Evolutionary conservation across 2,329 filamentous ascomycete genomes (phyloP).

Genomic region (Dothideomycetidae sp.): DNA sequence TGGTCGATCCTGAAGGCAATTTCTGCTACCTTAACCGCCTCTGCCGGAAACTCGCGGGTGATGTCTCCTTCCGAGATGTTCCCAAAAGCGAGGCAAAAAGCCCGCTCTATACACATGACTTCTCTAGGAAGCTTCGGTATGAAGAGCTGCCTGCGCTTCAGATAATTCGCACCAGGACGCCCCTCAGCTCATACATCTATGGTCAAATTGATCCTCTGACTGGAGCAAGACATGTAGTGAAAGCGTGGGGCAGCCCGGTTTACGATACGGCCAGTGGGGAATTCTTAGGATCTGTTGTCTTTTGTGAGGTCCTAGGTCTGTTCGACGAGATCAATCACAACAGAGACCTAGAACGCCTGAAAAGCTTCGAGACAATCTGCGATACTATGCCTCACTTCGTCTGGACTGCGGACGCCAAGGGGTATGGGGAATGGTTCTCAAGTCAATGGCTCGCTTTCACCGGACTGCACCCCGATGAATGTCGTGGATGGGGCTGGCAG

Average conservation of each 20-base stretch:
- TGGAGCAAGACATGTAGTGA: slow-evolving; percentile 1
- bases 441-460: slow-evolving; percentile 8
- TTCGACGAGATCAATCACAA: slow-evolving; percentile 4
- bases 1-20: slow-evolving; percentile 6
- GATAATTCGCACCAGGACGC: slow-evolving; percentile 1
- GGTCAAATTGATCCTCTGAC: slow-evolving; percentile 6
- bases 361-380: slow-evolving; percentile 8
- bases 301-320: slow-evolving; percentile 3
- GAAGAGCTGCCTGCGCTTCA: slow-evolving; percentile 5
- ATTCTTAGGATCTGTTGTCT: slow-evolving; percentile 5
- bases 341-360: slow-evolving; percentile 2
- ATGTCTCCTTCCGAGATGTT: slow-evolving; percentile 1
- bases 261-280: background rate
- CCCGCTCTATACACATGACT: slow-evolving; percentile 1
- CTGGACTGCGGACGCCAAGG: slow-evolving; percentile 6
- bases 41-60: background rate
- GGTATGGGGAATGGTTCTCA: slow-evolving; percentile 9
- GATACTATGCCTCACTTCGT: slow-evolving; percentile 9
- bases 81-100: slow-evolving; percentile 2
- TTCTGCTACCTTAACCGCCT: slow-evolving; percentile 6
- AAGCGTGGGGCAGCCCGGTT: slow-evolving; percentile 5
- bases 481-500: slow-evolving; percentile 7
- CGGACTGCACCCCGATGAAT: slow-evolving; percentile 4
- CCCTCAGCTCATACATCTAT: slow-evolving; percentile 3
- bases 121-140: slow-evolving; percentile 2